phyloP scores from a whole-genome alignment of 345 rosid species.

The Eucalyptus erythrocorys region DNA sequence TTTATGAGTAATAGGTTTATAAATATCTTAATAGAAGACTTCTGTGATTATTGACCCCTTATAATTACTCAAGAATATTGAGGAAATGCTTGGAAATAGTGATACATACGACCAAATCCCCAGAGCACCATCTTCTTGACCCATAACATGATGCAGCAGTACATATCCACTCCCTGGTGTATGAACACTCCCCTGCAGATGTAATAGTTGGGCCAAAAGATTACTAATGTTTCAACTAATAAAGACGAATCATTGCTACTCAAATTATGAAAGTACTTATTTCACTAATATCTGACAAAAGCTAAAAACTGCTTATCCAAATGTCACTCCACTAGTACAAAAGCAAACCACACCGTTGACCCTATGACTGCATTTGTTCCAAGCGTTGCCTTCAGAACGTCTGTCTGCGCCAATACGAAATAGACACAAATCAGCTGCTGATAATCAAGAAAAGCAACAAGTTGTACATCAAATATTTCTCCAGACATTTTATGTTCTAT shows the following conservation, averaged over 20 bases:
- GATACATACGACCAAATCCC: slow-evolving; percentile 85
- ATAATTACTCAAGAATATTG: neutral
- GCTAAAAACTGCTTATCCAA: neutral
- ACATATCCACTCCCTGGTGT: slow-evolving; percentile 94
- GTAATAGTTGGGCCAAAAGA: neutral
- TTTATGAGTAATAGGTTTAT: neutral
- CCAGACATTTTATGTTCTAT: neutral
- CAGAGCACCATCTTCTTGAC: slow-evolving; percentile 66
- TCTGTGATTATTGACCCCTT: neutral
- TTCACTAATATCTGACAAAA: neutral
- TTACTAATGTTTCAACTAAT: neutral
- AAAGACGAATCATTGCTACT: neutral
- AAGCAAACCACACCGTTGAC: slow-evolving; percentile 34
- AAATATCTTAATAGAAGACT: neutral
- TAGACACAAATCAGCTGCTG: neutral
- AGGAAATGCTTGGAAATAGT: neutral
- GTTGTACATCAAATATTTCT: neutral
- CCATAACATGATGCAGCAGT: slow-evolving; percentile 86
- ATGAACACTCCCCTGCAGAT: slow-evolving; percentile 44
- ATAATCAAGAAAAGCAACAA: neutral
- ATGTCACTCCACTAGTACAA: neutral
- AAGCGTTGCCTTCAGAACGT: slow-evolving; percentile 81
- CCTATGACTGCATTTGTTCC: slow-evolving; percentile 91
- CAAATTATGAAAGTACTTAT: neutral
- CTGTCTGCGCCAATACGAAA: slow-evolving; percentile 25